Conservation (phyloP, 495 filamentous ascomycete genomes). For the Hypoxylon subgilvum region DNA sequence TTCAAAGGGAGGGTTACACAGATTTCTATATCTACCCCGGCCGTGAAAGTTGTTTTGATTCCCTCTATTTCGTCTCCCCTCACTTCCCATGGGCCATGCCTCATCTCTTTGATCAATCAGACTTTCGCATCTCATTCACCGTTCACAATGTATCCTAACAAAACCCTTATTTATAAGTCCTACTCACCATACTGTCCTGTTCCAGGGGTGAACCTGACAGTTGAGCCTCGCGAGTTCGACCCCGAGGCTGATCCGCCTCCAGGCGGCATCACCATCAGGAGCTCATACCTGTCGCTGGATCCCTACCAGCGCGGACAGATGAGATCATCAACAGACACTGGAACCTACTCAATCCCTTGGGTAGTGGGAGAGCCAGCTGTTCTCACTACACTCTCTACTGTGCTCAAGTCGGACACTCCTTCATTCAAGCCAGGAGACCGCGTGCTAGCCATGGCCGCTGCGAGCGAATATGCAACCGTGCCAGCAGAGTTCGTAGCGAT, state of each 20-base stretch:
- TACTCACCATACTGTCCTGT: slow-evolving; percentile 68
- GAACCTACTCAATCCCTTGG: slow-evolving; percentile 29
- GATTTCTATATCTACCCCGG: no score
- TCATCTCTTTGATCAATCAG: no score
- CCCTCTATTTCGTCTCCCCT: no score
- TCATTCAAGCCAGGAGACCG: slow-evolving; percentile 67
- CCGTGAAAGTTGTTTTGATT: no score
- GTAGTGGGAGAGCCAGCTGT: not conserved
- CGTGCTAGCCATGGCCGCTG: slow-evolving; percentile 57
- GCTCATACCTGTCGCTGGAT: slow-evolving; percentile 75
- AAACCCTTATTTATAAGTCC: slow-evolving; percentile 71
- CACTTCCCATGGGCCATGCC: no score
- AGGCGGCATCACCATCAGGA: slow-evolving; percentile 71
- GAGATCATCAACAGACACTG: slow-evolving; percentile 41
- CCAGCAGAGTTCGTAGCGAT: no score
- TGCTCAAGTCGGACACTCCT: slow-evolving; percentile 64
- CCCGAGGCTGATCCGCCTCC: slow-evolving; percentile 60
- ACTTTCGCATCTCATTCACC: no score
- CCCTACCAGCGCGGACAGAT: slow-evolving; percentile 76
- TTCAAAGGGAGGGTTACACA: no score
- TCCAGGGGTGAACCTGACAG: slow-evolving; percentile 65
- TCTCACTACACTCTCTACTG: slow-evolving; percentile 52
- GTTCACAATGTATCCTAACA: slow-evolving; percentile 70
- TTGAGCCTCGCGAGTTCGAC: slow-evolving; percentile 68
- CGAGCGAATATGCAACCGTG: no score